Evolutionary conservation across 148 eudicot genomes (phyloP), one percentile per base, ranked within the genome.

Genomic region (Polygonum aviculare): DNA sequence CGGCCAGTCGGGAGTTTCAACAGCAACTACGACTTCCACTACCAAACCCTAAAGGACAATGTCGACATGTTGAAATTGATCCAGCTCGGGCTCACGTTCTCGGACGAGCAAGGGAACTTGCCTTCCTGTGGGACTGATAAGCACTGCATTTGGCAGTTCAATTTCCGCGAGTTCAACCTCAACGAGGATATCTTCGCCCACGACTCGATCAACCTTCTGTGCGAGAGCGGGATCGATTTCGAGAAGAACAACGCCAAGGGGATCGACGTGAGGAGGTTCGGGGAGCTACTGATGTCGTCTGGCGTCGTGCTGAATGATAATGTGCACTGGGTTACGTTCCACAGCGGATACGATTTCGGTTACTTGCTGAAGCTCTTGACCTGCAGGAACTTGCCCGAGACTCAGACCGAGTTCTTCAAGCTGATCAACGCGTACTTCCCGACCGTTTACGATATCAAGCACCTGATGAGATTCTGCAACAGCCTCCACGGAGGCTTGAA

Each of bases 261-360:
- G 16, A 79, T 85, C 9, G 82, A 83, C 71, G 84, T 84, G 2
- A 57, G 45, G 60, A 76, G 82, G 8, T 85, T 85, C 16, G 88
- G 84, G n/a, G 88, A 85, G 82, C 86, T 85, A 4, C 60, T 85
- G 81, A 85, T 85, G 88, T 85, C 88, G 0, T 85, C 88, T 2
- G 88, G 88, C 52, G 78, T 85, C 45, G 86, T 85, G 12, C 62
- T 85, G 86, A 85, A 85, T 72, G 81, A 83, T 57, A 77, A 51
- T 75, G 85, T 85, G 18, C 79, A 73, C 62, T 85, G 88, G 88
- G 86, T 85, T 35, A 85, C 88, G 9, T 85, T 86, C 74, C 88
- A 86, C 38, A 85, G 88, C 72, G 88, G 88, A 10, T 85, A 85
- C 35, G 88, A 85, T 77, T 85, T 83, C n/a, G 86, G 88, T 40